These are phyloP conservation scores for Rhodotorula paludigena DNA, from an alignment of 768 basidiomycete genomes.

Conservation along the genomic window DNA sequence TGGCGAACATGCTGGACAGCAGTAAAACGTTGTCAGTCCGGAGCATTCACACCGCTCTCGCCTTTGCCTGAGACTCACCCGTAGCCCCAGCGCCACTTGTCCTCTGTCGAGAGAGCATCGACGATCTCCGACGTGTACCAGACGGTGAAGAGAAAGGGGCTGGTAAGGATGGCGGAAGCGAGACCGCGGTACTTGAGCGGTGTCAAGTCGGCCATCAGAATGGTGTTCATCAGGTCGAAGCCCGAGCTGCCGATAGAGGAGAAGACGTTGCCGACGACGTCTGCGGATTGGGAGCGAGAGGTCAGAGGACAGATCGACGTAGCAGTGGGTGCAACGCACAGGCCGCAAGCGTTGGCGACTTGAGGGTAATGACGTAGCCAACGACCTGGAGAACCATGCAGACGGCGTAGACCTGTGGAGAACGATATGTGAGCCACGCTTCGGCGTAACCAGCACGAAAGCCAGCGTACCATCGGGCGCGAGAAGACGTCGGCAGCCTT, in stretches of 20 bases:
- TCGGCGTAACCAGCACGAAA: no score
- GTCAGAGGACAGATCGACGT: no score
- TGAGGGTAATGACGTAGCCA: slow-evolving; percentile 45
- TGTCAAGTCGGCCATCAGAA: not conserved
- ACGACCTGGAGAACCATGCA: slow-evolving; percentile 43
- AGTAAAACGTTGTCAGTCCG: not conserved
- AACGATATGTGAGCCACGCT: no score
- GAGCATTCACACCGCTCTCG: no score
- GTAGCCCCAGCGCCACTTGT: no score
- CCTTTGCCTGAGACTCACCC: no score
- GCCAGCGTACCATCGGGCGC: no score
- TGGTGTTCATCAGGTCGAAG: slow-evolving; percentile 28
- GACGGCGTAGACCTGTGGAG: slow-evolving; percentile 39
- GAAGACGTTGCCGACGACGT: not conserved
- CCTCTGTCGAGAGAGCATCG: not conserved
- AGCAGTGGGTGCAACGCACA: no score
- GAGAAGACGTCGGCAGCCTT: slow-evolving; percentile 43
- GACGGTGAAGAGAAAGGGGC: slow-evolving; percentile 37
- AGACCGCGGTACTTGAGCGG: slow-evolving; percentile 46
- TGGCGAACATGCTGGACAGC: slow-evolving; percentile 3
- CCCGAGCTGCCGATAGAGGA: slow-evolving; percentile 33
- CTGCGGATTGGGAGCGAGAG: no score
- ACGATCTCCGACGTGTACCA: slow-evolving; percentile 33
- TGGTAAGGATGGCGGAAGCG: slow-evolving; percentile 39
- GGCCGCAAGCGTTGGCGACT: not conserved